Conservation (phyloP, 345 rosid genomes). For the Orychophragmus violaceus region DNA sequence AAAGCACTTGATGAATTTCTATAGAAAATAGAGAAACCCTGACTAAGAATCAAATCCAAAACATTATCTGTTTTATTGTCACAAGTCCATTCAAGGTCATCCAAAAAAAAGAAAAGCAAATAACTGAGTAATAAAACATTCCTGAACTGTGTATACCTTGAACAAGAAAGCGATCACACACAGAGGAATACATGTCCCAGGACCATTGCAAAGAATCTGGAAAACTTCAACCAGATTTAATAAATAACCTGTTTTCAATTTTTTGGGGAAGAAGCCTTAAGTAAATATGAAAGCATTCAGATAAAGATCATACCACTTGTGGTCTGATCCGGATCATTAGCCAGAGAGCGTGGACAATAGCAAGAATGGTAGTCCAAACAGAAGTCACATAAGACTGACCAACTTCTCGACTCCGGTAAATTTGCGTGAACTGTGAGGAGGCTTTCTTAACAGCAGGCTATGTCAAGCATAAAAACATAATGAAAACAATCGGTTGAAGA, state of each 20-base stretch:
- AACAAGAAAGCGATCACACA: slow-evolving; percentile 68
- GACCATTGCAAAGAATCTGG: slow-evolving; percentile 92
- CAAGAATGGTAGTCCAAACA: slow-evolving; percentile 31
- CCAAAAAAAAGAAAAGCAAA: not conserved
- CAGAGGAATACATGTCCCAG: slow-evolving; percentile 91
- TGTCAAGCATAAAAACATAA: slow-evolving; percentile 9
- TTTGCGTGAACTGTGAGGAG: slow-evolving; percentile 55
- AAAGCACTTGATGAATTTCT: not conserved
- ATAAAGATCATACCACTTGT: slow-evolving; percentile 55
- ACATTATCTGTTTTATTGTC: not conserved
- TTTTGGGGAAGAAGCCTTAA: not conserved
- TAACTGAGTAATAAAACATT: not conserved
- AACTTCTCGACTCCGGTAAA: slow-evolving; percentile 91
- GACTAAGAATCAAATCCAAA: not conserved
- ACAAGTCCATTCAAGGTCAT: not conserved
- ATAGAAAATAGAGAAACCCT: not conserved
- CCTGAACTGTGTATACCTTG: slow-evolving; percentile 43
- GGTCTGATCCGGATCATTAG: slow-evolving; percentile 80
- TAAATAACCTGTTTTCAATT: too few species aligned
- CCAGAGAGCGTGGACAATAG: slow-evolving; percentile 51
- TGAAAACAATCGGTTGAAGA: not conserved
- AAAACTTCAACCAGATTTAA: not conserved
- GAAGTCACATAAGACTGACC: slow-evolving; percentile 91
- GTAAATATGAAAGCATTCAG: not conserved
- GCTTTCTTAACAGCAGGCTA: slow-evolving; percentile 34